Base-by-base conservation (phyloP, 2,329 filamentous ascomycete genomes). In the Stagonosporopsis vannaccii region DNA sequence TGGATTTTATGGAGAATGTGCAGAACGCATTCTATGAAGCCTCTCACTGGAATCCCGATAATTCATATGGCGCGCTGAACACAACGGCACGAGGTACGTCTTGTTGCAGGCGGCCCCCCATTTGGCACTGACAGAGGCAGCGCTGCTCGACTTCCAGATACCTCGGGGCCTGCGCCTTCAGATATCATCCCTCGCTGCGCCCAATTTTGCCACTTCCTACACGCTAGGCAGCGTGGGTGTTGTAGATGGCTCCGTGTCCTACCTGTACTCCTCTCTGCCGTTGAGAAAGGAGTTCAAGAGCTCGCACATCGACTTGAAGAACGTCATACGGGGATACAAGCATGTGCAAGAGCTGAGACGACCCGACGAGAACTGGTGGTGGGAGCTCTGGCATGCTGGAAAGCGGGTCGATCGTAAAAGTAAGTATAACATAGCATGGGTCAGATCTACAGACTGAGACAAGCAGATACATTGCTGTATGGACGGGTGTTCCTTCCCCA, bases 1-100 rank as follows among this genome's bases (percentile, higher is more conserved):
- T 95, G 80, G 90, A 93, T 79, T 97, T 97, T 82, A 96, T 97
- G 91, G 92, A 96, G 79, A 94, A 96, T 81, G 89, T 97, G 81
- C 92, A 96, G 79, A 85, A 90, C 79, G 90, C 91, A 70, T 97
- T 97, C 80, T 91, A 92, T 76, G 84, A 90, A 74, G 89, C 90
- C 53, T 93, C 92, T 41, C 85, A 89, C 75, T 97, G 93, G 93
- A 90, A 93, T 74, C 84, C 87, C 71, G 92, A 97, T 81, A 97
- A 96, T 78, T 95, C 91, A 58, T 97, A 97, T 79, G 88, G 91
- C 66, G 87, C 89, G 63, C 82, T 97, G 70, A 97, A 92, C 67
- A 87, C 89, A 55, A 96, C 92, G 4, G 87, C 91, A 43, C 86
- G 92, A 81, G 90, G 90, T 90, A 81, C 62, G 78, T 66, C 47